These are phyloP conservation scores for Macrophomina phaseolina DNA, from an alignment of 2,329 filamentous ascomycete genomes.

Conservation along the genomic window DNA sequence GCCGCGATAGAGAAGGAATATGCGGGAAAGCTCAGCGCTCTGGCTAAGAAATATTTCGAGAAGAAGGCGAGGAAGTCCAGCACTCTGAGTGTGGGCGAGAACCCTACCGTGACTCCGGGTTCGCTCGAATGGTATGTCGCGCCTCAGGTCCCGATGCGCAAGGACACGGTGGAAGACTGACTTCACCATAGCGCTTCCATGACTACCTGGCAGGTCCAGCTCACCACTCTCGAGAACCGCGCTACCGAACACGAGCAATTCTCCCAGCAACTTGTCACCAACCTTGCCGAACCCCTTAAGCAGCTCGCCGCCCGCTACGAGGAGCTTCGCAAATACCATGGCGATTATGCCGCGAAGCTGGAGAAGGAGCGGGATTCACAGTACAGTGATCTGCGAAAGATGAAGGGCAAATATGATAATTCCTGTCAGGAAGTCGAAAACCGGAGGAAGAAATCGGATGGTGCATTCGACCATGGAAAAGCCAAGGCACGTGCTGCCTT, in stretches of 20 bases:
- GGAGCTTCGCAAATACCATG: constrained; percentile 88
- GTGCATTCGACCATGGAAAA: constrained; percentile 85
- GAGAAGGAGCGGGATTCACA: constrained; percentile 86
- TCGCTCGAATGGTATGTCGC: constrained; percentile 78
- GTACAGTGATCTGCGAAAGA: constrained; percentile 85
- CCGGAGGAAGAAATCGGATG: constrained; percentile 91
- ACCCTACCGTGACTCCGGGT: constrained; percentile 88
- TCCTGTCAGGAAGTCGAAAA: constrained; percentile 94
- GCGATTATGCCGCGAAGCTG: constrained; percentile 85
- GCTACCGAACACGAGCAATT: constrained; percentile 90
- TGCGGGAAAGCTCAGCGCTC: constrained; percentile 79
- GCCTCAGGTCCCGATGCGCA: constrained; percentile 23
- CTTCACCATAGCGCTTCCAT: constrained; percentile 73
- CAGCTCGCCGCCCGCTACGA: constrained; percentile 77
- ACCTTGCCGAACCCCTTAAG: constrained; percentile 87
- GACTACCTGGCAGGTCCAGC: constrained; percentile 94
- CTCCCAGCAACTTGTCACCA: constrained; percentile 75
- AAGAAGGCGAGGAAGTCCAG: constrained; percentile 93
- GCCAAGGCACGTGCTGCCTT: constrained; percentile 88
- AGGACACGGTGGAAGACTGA: constrained; percentile 31
- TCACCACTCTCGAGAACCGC: constrained; percentile 85
- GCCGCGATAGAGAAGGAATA: constrained; percentile 97
- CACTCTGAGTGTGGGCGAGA: constrained; percentile 89
- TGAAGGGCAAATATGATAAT: constrained; percentile 90
- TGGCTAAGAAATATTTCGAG: constrained; percentile 97